Percentiles rank a stretch among this genome's conserved stretches.
These are phyloP conservation scores for Theobroma grandiflorum DNA, from an alignment of 441 rosid genomes.

Conservation along the genomic window DNA sequence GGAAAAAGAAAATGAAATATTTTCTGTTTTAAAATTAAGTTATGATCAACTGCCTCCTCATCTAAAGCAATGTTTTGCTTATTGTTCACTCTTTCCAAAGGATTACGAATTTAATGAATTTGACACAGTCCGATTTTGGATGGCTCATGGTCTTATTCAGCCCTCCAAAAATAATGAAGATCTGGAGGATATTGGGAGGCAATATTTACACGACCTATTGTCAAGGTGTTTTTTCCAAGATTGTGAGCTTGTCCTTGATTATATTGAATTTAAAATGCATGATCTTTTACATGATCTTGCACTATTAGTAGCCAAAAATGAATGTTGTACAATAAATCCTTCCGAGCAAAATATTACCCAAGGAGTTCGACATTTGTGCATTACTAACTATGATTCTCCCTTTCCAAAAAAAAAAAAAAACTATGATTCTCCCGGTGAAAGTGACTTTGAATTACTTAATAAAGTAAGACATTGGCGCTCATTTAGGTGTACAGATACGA, in stretches of 20 bases:
- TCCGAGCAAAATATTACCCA: background rate
- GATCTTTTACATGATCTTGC: conserved; percentile 41
- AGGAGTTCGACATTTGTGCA: background rate
- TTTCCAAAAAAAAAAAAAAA: too few relatives aligned
- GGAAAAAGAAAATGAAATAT: background rate
- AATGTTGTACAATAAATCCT: background rate
- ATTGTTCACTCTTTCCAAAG: background rate
- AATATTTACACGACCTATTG: background rate
- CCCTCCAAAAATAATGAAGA: too few relatives aligned
- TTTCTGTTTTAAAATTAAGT: background rate
- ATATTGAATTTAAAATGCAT: conserved; percentile 33
- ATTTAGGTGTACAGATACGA: background rate
- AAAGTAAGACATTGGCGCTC: too few relatives aligned
- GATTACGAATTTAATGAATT: background rate
- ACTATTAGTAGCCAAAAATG: background rate
- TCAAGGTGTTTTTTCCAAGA: conserved; percentile 35
- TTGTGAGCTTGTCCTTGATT: background rate
- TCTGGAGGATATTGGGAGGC: too few relatives aligned
- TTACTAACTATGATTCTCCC: background rate
- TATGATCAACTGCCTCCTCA: background rate
- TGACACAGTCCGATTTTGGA: conserved; percentile 18
- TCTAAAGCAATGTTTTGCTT: conserved; percentile 5
- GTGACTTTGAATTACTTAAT: background rate
- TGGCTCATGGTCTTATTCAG: conserved; percentile 13
- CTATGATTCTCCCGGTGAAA: background rate